Evolutionary conservation across 164 flowering plant genomes (phyloP).

Genomic region (Dillenia suffruticosa): DNA sequence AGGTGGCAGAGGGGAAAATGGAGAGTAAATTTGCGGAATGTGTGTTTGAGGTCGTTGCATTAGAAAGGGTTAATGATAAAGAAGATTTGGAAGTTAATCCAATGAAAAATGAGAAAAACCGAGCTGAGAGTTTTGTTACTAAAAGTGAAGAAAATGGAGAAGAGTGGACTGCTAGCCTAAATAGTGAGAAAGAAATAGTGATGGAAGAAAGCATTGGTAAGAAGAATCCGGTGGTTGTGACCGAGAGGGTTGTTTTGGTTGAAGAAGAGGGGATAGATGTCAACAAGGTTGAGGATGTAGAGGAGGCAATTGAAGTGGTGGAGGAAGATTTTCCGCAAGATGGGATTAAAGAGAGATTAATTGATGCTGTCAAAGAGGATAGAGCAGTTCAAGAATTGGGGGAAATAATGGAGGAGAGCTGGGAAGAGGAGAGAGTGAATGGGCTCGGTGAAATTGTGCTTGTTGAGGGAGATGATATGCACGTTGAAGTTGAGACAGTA

Average conservation of each 20-base stretch:
- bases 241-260: too few relatives aligned
- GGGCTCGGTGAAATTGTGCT: too few relatives aligned
- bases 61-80: not conserved
- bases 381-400: not conserved
- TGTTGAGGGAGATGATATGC: too few relatives aligned
- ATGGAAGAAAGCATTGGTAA: not conserved
- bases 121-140: not conserved
- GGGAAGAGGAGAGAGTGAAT: not conserved
- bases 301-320: constrained; percentile 3
- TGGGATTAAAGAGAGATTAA: not conserved
- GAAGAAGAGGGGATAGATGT: constrained; percentile 3
- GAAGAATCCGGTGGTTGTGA: not conserved
- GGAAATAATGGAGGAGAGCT: not conserved
- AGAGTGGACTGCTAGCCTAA: not conserved
- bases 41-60: not conserved
- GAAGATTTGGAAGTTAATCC: not conserved
- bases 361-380: constrained; percentile 2
- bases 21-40: not conserved
- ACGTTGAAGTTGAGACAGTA: too few relatives aligned
- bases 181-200: not conserved
- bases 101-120: not conserved
- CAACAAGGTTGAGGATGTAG: constrained; percentile 2
- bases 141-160: constrained; percentile 2
- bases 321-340: not conserved
- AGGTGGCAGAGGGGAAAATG: constrained; percentile 3